These are phyloP conservation scores for Plantago major DNA, from an alignment of 257 asterid genomes.

Conservation along the genomic window DNA sequence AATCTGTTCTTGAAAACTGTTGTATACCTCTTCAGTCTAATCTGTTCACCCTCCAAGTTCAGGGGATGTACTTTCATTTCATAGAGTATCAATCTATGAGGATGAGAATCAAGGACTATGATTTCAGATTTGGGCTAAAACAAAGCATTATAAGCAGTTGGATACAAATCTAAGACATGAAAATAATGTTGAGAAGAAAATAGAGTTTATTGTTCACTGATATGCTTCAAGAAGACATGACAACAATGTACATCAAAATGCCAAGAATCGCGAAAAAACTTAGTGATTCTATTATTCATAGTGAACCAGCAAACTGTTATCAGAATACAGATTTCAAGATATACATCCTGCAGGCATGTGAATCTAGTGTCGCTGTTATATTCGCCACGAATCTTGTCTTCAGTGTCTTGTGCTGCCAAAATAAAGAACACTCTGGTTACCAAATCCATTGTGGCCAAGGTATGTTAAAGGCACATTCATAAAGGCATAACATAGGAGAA, in stretches of 20 bases:
- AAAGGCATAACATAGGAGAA: background rate
- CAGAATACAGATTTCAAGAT: conserved; percentile 51
- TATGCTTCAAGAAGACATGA: too few species aligned
- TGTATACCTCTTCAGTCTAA: too few species aligned
- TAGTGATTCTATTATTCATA: background rate
- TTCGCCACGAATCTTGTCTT: conserved; percentile 50
- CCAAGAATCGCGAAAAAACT: too few species aligned
- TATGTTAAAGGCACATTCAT: background rate
- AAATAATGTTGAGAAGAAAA: too few species aligned
- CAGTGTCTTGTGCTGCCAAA: conserved; percentile 66
- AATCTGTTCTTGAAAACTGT: background rate
- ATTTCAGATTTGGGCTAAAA: too few species aligned
- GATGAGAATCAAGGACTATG: too few species aligned
- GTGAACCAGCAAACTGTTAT: conserved; percentile 5
- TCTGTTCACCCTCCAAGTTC: too few species aligned
- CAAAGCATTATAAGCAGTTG: too few species aligned
- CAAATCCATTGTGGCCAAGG: conserved; percentile 2
- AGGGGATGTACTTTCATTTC: too few species aligned
- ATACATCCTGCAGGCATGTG: conserved; percentile 83
- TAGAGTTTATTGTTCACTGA: background rate
- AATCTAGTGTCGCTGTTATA: conserved; percentile 55
- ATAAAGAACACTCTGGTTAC: background rate
- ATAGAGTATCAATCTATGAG: too few species aligned
- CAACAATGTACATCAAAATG: too few species aligned
- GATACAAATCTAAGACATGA: too few species aligned